These are phyloP conservation scores for Opeltia flavorubescens DNA, from an alignment of 495 filamentous ascomycete species.

Conservation along the genomic window DNA sequence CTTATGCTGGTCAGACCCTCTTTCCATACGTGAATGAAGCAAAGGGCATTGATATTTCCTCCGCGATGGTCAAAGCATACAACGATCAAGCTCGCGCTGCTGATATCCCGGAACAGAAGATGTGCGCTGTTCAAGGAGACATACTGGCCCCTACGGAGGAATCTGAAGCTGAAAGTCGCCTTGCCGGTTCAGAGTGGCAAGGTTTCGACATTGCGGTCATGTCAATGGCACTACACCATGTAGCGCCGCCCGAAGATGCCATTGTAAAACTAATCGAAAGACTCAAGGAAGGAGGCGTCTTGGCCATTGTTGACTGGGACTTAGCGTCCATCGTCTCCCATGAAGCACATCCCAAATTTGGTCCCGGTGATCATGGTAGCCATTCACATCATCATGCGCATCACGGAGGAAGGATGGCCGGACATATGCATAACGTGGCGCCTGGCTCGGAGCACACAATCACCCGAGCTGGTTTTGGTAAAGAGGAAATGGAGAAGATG, in stretches of 20 bases:
- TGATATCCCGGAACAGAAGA: slow-evolving; percentile 6
- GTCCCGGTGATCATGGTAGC: not conserved
- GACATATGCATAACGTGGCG: slow-evolving; percentile 5
- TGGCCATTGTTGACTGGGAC: not conserved
- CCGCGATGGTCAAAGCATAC: slow-evolving; percentile 48
- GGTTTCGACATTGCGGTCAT: slow-evolving; percentile 51
- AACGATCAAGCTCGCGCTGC: slow-evolving; percentile 25
- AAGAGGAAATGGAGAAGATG: slow-evolving; percentile 34
- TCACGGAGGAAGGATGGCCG: no score
- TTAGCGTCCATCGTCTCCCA: no score
- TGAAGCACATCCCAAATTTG: not conserved
- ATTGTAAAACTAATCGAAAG: slow-evolving; percentile 40
- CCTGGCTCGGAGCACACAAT: slow-evolving; percentile 29
- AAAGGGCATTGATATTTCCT: slow-evolving; percentile 51
- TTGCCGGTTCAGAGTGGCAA: slow-evolving; percentile 34
- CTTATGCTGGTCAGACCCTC: slow-evolving; percentile 28
- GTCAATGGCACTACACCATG: slow-evolving; percentile 59
- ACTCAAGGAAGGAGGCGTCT: slow-evolving; percentile 22
- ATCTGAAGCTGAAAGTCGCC: slow-evolving; percentile 7
- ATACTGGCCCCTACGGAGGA: not conserved
- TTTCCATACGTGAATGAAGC: slow-evolving; percentile 45
- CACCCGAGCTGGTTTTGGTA: slow-evolving; percentile 41
- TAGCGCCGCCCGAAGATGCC: slow-evolving; percentile 43
- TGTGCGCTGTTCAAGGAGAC: not conserved
- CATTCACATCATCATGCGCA: no score